These are phyloP conservation scores for Aspergillus sp. DNA, from an alignment of 2,329 filamentous ascomycete genomes.

Conservation along the genomic window DNA sequence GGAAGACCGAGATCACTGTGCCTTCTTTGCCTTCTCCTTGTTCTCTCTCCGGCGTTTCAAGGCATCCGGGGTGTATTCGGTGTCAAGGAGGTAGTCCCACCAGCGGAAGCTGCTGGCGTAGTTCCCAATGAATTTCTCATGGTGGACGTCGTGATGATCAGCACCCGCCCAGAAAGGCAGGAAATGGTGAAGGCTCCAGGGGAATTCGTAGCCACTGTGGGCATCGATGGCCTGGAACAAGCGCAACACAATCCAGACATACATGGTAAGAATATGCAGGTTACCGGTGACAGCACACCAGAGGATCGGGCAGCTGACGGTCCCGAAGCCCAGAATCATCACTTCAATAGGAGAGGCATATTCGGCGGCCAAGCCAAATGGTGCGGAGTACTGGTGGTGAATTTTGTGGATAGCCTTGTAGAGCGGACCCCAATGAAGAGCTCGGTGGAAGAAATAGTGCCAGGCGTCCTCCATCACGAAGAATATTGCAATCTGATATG, in stretches of 20 bases:
- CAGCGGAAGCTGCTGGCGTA: conserved; percentile 97
- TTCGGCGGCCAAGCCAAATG: conserved; percentile 93
- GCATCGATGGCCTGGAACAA: conserved; percentile 97
- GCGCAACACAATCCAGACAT: conserved; percentile 88
- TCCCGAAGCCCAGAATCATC: conserved; percentile 88
- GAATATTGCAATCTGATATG: conserved; percentile 86
- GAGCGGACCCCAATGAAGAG: conserved; percentile 88
- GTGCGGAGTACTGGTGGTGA: conserved; percentile 97
- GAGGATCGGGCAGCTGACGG: conserved; percentile 76
- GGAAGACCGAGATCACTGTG: conserved; percentile 18
- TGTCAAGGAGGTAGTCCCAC: conserved; percentile 96
- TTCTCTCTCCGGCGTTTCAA: conserved; percentile 76
- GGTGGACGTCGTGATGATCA: conserved; percentile 93
- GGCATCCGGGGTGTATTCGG: conserved; percentile 86
- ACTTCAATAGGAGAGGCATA: conserved; percentile 97
- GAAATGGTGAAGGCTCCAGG: conserved; percentile 94
- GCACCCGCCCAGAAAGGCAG: conserved; percentile 97
- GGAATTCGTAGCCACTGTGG: conserved; percentile 97
- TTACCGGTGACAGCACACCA: conserved; percentile 82
- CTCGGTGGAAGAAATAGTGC: conserved; percentile 97
- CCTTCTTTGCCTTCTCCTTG: conserved; percentile 30
- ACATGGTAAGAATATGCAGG: conserved; percentile 96
- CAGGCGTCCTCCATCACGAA: conserved; percentile 95
- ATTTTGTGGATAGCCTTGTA: conserved; percentile 99
- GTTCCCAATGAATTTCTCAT: conserved; percentile 98